Evolutionary conservation across 768 basidiomycete species (phyloP).

Genomic region (Nidularia pulvinata): DNA sequence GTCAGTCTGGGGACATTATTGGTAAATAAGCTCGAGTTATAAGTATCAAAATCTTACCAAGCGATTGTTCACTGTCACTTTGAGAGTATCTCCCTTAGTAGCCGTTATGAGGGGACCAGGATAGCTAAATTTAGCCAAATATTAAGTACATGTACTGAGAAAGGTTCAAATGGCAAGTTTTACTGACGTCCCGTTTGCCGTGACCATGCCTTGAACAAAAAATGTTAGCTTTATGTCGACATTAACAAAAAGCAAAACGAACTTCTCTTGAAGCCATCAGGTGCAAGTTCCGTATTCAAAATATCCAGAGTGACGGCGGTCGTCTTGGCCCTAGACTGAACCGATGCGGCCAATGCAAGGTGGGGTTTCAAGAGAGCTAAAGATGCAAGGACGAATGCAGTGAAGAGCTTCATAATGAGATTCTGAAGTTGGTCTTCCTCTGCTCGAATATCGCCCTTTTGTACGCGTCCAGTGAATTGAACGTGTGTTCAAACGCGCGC

Average conservation of each 20-base stretch:
- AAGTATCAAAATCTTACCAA: constrained; percentile 22
- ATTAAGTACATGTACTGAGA: background rate
- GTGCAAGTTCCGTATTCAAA: constrained; percentile 34
- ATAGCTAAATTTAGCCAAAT: constrained; percentile 17
- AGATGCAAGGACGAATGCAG: constrained; percentile 10
- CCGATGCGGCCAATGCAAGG: constrained; percentile 5
- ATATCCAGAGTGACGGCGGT: constrained; percentile 30
- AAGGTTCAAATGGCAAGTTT: background rate
- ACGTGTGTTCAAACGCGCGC: background rate
- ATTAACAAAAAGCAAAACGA: constrained; percentile 5
- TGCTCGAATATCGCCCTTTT: background rate
- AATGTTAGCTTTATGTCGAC: background rate
- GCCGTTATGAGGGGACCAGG: constrained; percentile 47
- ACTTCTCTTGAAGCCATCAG: constrained; percentile 37
- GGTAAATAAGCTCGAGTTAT: background rate
- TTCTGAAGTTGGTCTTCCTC: constrained; percentile 3
- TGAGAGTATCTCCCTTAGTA: constrained; percentile 40
- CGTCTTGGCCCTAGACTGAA: constrained; percentile 1
- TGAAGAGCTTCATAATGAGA: constrained; percentile 16
- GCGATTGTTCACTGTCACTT: constrained; percentile 40
- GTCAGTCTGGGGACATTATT: constrained; percentile 16
- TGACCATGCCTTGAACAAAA: constrained; percentile 11
- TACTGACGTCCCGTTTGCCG: constrained; percentile 20
- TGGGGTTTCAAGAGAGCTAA: constrained; percentile 11
- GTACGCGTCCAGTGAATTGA: background rate